Conservation (phyloP, 345 rosid genomes). For the Eucalyptus marginata region DNA sequence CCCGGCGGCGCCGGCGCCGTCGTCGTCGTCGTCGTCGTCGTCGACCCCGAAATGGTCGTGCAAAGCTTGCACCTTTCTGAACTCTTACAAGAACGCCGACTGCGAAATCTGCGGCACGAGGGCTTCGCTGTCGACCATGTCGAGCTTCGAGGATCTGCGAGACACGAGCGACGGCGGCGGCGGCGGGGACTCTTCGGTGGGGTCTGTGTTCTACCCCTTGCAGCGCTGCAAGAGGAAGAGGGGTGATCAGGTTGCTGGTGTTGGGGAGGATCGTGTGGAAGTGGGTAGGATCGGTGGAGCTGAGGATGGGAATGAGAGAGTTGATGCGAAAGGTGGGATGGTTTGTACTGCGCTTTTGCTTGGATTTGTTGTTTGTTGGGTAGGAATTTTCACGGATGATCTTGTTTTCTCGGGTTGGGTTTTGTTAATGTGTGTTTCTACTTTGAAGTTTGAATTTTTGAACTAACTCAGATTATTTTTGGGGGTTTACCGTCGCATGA, state of each 20-base stretch:
- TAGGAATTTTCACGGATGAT: background rate
- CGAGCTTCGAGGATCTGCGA: conserved; percentile 36
- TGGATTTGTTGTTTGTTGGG: background rate
- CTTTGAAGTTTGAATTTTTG: background rate
- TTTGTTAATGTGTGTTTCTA: background rate
- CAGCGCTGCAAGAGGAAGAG: conserved; percentile 55
- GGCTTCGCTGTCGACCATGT: conserved; percentile 24
- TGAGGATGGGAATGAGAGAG: conserved; percentile 7
- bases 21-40: background rate
- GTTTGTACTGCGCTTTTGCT: background rate
- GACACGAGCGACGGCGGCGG: conserved; percentile 23
- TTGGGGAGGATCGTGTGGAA: conserved; percentile 3
- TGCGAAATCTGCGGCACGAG: conserved; percentile 69
- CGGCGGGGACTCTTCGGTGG: conserved; percentile 36
- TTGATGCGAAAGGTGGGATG: background rate
- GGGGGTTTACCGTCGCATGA: background rate
- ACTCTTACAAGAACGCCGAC: conserved; percentile 47
- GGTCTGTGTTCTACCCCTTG: conserved; percentile 86
- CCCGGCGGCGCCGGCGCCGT: background rate
- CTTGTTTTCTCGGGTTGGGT: background rate
- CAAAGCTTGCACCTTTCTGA: conserved; percentile 84
- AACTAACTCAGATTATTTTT: background rate
- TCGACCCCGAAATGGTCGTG: conserved; percentile 60
- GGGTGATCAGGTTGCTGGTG: conserved; percentile 12
- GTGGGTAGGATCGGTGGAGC: conserved; percentile 9